Evolutionary conservation across 306 rosid genomes (phyloP).

Genomic region (Elaeagnus macrophylla): DNA sequence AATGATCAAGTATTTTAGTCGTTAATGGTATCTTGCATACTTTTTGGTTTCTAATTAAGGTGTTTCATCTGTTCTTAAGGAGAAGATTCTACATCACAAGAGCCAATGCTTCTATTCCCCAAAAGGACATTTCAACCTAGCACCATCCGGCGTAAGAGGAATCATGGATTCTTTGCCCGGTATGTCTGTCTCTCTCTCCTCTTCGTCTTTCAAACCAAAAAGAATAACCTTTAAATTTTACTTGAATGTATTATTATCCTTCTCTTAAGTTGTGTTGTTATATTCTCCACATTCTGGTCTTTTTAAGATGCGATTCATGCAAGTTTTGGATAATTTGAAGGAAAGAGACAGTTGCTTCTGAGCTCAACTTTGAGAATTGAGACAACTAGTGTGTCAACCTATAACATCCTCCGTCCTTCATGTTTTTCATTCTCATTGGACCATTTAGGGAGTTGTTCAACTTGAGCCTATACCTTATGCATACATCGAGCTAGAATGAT

Average conservation of each 20-base stretch:
- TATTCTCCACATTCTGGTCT: not conserved
- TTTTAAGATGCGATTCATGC: not conserved
- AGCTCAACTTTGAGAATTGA: too few species aligned
- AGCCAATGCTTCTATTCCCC: slow-evolving; percentile 72
- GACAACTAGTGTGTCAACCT: not conserved
- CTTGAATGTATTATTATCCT: not conserved
- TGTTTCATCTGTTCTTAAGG: slow-evolving; percentile 29
- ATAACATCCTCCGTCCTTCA: not conserved
- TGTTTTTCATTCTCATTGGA: not conserved
- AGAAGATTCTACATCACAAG: slow-evolving; percentile 44
- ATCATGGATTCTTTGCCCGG: slow-evolving; percentile 93
- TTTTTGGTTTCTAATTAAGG: not conserved
- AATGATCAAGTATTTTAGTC: not conserved
- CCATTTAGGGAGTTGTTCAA: not conserved
- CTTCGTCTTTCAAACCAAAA: not conserved
- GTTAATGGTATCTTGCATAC: not conserved
- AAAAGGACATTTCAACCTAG: slow-evolving; percentile 92
- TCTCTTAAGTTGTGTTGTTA: not conserved
- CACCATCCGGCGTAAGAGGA: slow-evolving; percentile 66
- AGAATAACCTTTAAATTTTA: not conserved
- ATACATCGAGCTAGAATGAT: not conserved
- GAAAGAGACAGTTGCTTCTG: not conserved
- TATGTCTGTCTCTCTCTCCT: slow-evolving; percentile 21
- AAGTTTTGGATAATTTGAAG: not conserved
- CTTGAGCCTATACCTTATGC: not conserved